phyloP scores from a whole-genome alignment of 148 eudicot species.

The Suaeda aralocaspica region DNA sequence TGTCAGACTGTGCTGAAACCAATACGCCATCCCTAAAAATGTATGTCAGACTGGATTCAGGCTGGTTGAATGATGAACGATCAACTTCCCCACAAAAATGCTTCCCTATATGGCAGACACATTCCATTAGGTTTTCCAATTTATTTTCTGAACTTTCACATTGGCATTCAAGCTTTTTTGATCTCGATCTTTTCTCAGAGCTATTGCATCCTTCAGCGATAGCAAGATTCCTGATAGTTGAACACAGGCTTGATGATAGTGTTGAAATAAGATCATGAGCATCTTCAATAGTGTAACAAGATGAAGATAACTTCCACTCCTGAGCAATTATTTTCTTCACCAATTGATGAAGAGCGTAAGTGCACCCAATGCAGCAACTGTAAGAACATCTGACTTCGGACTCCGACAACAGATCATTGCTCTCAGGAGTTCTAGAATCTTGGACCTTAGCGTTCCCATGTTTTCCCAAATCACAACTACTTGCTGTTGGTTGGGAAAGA shows the following conservation, averaged over 20 bases:
- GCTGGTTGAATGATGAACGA: conserved; percentile 21
- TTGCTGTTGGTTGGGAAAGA: conserved; percentile 16
- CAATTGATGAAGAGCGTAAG: conserved; percentile 39
- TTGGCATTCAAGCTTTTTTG: conserved; percentile 25
- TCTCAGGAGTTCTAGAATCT: conserved; percentile 22
- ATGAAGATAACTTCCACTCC: conserved; percentile 40
- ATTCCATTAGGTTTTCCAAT: conserved; percentile 34
- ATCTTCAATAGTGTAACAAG: conserved; percentile 57
- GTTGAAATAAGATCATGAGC: conserved; percentile 62
- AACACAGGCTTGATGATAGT: conserved; percentile 50
- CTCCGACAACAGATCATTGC: conserved; percentile 18
- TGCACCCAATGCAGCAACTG: conserved; percentile 61
- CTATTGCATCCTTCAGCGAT: conserved; percentile 17
- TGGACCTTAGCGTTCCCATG: conserved; percentile 10
- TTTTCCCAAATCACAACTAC: conserved; percentile 24
- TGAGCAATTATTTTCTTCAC: conserved; percentile 36
- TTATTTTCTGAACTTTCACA: conserved; percentile 33
- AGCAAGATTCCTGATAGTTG: conserved; percentile 46
- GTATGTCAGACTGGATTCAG: conserved; percentile 33
- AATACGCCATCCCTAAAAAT: conserved; percentile 63
- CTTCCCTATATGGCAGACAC: conserved; percentile 48
- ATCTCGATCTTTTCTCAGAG: conserved; percentile 10
- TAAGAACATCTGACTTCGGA: conserved; percentile 48
- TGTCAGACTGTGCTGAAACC: conserved; percentile 34
- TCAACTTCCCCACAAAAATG: conserved; percentile 16